A percentile compares a stretch with the other conserved stretches of the same genome.
phyloP scores from a whole-genome alignment of 148 eudicot genomes.

The Camellia japonica region DNA sequence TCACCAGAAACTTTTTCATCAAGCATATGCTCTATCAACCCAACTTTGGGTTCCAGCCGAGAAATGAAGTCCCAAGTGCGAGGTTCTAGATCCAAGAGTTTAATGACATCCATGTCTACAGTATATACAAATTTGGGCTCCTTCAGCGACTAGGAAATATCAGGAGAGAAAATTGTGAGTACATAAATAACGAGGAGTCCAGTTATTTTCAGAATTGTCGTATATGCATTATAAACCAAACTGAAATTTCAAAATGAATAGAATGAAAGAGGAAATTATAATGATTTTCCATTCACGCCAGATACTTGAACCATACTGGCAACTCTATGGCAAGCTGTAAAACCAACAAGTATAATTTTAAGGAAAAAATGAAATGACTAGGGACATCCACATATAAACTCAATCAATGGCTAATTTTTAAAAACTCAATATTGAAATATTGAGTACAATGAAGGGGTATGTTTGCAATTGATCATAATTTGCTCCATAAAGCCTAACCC shows the following conservation, averaged over 20 bases:
- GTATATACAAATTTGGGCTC: constrained; percentile 87
- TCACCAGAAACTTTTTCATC: constrained; percentile 49
- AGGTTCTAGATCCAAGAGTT: constrained; percentile 68
- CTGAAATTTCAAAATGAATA: background rate
- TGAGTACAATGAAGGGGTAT: background rate
- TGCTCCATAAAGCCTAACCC: background rate
- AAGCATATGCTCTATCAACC: constrained; percentile 65
- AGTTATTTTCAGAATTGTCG: background rate
- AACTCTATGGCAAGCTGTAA: too few relatives aligned
- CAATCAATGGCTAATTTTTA: background rate
- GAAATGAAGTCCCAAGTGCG: constrained; percentile 80
- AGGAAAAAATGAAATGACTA: background rate
- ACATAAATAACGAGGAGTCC: background rate
- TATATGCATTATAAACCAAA: background rate
- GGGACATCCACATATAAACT: background rate
- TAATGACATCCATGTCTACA: constrained; percentile 86
- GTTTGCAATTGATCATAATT: background rate
- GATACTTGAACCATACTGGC: too few relatives aligned
- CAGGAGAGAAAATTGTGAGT: constrained; percentile 7
- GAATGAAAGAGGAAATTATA: background rate
- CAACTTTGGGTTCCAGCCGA: constrained; percentile 67
- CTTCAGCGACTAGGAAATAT: constrained; percentile 49
- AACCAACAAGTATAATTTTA: too few relatives aligned
- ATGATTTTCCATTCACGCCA: background rate
- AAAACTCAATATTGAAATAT: background rate